Percentiles rank a stretch among this genome's conserved stretches.
Evolutionary conservation across 2,329 filamentous ascomycete species (phyloP).

Genomic region (Juglanconis juglandina): DNA sequence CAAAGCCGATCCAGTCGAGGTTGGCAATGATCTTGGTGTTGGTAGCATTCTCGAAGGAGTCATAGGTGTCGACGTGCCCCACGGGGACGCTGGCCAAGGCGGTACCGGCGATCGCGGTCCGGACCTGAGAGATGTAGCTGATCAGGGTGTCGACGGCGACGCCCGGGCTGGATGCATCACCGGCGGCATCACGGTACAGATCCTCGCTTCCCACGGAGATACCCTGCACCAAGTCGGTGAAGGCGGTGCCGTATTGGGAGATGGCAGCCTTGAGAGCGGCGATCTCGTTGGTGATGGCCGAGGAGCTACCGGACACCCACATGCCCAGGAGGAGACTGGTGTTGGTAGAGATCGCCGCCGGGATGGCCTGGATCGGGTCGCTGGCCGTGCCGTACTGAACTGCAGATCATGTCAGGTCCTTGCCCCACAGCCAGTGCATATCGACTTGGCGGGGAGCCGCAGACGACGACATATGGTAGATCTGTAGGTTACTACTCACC

Average conservation of each 20-base stretch:
- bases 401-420: constrained; percentile 13
- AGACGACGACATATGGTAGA: neutral
- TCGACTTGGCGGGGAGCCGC: neutral
- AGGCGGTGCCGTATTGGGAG: constrained; percentile 43
- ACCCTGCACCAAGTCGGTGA: constrained; percentile 58
- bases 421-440: neutral
- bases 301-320: constrained; percentile 58
- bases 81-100: constrained; percentile 41
- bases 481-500: constrained; percentile 20
- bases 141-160: constrained; percentile 57
- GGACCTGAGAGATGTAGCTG: constrained; percentile 54
- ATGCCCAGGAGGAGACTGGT: constrained; percentile 60
- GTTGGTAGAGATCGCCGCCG: constrained; percentile 61
- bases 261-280: constrained; percentile 56
- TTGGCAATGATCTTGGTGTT: constrained; percentile 60
- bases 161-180: constrained; percentile 50
- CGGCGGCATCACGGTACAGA: constrained; percentile 61
- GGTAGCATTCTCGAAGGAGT: constrained; percentile 55
- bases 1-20: constrained; percentile 62
- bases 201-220: constrained; percentile 67
- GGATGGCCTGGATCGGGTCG: constrained; percentile 78
- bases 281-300: constrained; percentile 58
- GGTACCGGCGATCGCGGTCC: constrained; percentile 47
- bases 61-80: constrained; percentile 69
- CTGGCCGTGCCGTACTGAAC: constrained; percentile 61